Evolutionary conservation across 2,329 filamentous ascomycete genomes (phyloP).

Genomic region (Aspergillus jensenii): DNA sequence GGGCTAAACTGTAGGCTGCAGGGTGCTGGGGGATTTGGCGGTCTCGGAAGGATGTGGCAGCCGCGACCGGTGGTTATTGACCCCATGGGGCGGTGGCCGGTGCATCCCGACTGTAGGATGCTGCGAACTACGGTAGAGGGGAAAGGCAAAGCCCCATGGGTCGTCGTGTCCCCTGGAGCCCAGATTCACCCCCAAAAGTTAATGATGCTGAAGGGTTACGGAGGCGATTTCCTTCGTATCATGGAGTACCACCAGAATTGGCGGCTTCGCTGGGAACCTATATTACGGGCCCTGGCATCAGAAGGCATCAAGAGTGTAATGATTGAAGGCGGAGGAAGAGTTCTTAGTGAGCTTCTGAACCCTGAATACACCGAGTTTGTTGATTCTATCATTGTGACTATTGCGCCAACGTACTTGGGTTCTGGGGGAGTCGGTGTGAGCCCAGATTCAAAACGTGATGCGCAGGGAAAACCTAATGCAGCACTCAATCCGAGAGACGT

Average conservation of each 20-base stretch:
- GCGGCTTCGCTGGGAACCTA: constrained; percentile 62
- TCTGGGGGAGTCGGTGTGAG: constrained; percentile 76
- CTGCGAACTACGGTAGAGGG: constrained; percentile 64
- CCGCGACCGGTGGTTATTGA: constrained; percentile 83
- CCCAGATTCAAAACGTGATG: constrained; percentile 59
- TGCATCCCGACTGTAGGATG: constrained; percentile 62
- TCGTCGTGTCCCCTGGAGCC: constrained; percentile 57
- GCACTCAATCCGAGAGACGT: constrained; percentile 67
- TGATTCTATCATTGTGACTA: constrained; percentile 79
- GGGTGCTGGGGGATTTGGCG: constrained; percentile 58
- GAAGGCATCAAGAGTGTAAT: constrained; percentile 76
- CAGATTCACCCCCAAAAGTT: constrained; percentile 49
- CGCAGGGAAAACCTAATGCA: constrained; percentile 54
- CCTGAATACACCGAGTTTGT: constrained; percentile 62
- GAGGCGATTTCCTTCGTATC: constrained; percentile 47
- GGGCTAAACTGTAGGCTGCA: constrained; percentile 77
- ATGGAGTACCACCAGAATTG: constrained; percentile 39
- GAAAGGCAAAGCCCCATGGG: constrained; percentile 70
- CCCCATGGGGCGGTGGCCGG: constrained; percentile 71
- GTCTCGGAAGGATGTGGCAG: constrained; percentile 57
- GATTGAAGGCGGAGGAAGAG: constrained; percentile 82
- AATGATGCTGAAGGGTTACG: constrained; percentile 46
- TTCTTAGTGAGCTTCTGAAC: constrained; percentile 79
- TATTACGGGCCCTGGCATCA: constrained; percentile 58
- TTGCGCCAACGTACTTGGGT: constrained; percentile 89